A percentile compares a stretch with the other conserved stretches of the same genome.
Evolutionary conservation across 805 yeast genomes (phyloP).

Genomic region (Metschnikowia matae): DNA sequence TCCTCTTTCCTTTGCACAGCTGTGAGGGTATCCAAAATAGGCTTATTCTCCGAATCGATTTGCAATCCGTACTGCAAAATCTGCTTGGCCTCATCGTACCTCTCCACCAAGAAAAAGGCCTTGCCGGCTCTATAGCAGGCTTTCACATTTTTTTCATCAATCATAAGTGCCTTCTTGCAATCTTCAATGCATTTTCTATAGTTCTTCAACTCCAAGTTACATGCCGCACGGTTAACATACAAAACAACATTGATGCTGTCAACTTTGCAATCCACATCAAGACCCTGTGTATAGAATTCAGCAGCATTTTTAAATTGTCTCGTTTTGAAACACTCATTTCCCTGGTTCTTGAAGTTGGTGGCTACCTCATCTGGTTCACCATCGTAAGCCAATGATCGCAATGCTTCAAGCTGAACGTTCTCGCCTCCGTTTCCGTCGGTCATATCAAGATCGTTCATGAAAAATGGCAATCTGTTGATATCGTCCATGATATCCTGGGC

Average conservation of each 20-base stretch:
- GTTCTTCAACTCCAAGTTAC: slow-evolving; percentile 81
- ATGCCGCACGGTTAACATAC: slow-evolving; percentile 82
- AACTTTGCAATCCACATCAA: slow-evolving; percentile 64
- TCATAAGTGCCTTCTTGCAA: slow-evolving; percentile 63
- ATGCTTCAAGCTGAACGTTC: slow-evolving; percentile 75
- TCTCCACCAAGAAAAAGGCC: slow-evolving; percentile 68
- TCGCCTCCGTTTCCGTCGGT: slow-evolving; percentile 75
- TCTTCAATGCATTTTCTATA: slow-evolving; percentile 84
- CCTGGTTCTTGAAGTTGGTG: slow-evolving; percentile 83
- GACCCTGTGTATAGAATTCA: slow-evolving; percentile 72
- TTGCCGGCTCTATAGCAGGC: slow-evolving; percentile 83
- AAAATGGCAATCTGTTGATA: slow-evolving; percentile 81
- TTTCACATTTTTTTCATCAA: slow-evolving; percentile 70
- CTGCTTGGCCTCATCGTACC: slow-evolving; percentile 66
- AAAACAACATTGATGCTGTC: slow-evolving; percentile 56
- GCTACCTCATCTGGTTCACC: slow-evolving; percentile 95
- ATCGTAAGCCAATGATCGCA: slow-evolving; percentile 87
- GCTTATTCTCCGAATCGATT: slow-evolving; percentile 55
- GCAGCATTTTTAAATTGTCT: slow-evolving; percentile 75
- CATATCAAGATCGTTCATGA: slow-evolving; percentile 84
- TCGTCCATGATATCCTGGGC: slow-evolving; percentile 75
- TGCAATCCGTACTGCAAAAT: slow-evolving; percentile 62
- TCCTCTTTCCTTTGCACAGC: slow-evolving; percentile 37
- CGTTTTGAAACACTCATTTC: slow-evolving; percentile 77
- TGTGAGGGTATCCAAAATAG: slow-evolving; percentile 45